These are phyloP conservation scores for Uronychia setigera DNA, from an alignment of 73 alveolate species.

Conservation along the genomic window DNA sequence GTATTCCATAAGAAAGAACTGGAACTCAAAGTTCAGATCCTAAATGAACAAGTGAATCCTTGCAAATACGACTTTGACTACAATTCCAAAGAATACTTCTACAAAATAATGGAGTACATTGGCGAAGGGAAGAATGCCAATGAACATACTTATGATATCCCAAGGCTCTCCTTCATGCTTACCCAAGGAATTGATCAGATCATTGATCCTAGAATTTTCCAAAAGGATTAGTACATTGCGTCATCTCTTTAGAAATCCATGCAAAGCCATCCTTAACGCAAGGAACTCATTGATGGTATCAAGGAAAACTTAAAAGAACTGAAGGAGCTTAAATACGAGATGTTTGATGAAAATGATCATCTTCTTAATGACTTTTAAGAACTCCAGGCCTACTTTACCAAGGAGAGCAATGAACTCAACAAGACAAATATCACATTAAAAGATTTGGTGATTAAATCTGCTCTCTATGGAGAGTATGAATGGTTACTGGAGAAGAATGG, in stretches of 20 bases:
- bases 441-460: not conserved
- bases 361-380: not conserved
- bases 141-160: not conserved
- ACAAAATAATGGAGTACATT: not conserved
- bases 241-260: not conserved
- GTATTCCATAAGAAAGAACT: not conserved
- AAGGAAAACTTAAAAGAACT: not conserved
- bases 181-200: not conserved
- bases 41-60: not conserved
- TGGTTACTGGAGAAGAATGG: not conserved
- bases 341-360: not conserved
- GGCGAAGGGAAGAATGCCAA: not conserved
- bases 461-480: not conserved
- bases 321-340: not conserved
- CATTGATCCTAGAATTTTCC: not conserved
- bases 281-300: not conserved
- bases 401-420: not conserved
- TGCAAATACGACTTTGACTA: not conserved
- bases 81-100: not conserved
- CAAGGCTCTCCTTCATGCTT: not conserved
- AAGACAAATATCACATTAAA: not conserved
- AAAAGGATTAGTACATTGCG: not conserved
- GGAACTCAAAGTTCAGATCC: not conserved
- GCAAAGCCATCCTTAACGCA: not conserved
- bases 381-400: not conserved